phyloP scores from a whole-genome alignment of 2,329 filamentous ascomycete genomes.

The Penicillium sp. region DNA sequence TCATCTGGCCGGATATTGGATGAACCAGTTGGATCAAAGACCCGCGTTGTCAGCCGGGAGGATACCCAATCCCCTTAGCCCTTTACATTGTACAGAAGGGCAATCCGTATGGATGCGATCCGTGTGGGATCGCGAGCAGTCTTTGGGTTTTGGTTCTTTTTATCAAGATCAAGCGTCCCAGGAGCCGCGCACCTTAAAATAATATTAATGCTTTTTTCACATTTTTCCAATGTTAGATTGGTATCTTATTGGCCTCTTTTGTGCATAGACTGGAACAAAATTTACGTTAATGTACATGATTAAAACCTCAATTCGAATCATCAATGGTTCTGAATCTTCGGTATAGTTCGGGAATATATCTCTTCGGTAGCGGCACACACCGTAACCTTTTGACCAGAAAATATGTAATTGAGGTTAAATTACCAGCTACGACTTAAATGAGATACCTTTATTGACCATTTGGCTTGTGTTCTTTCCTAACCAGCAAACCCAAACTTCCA shows the following conservation, averaged over 20 bases:
- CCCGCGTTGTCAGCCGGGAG: background rate
- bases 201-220: constrained; percentile 25
- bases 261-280: background rate
- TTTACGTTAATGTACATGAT: no score
- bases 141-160: constrained; percentile 10
- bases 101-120: constrained; percentile 13
- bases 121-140: constrained; percentile 11
- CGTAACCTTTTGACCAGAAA: no score
- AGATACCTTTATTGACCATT: no score
- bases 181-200: constrained; percentile 22
- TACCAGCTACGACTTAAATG: no score
- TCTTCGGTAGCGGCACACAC: no score
- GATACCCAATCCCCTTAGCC: background rate
- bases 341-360: no score
- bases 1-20: constrained; percentile 12
- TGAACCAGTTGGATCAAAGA: constrained; percentile 4
- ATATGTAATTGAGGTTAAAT: no score
- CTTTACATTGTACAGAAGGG: background rate
- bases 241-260: background rate
- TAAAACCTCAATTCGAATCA: no score
- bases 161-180: constrained; percentile 8
- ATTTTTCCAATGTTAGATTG: background rate
- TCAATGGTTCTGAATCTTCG: no score
- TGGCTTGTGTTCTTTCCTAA: background rate
- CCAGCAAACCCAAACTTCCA: background rate